These are phyloP conservation scores for Hemileccinum impolitum DNA, from an alignment of 768 basidiomycete genomes.

Conservation along the genomic window DNA sequence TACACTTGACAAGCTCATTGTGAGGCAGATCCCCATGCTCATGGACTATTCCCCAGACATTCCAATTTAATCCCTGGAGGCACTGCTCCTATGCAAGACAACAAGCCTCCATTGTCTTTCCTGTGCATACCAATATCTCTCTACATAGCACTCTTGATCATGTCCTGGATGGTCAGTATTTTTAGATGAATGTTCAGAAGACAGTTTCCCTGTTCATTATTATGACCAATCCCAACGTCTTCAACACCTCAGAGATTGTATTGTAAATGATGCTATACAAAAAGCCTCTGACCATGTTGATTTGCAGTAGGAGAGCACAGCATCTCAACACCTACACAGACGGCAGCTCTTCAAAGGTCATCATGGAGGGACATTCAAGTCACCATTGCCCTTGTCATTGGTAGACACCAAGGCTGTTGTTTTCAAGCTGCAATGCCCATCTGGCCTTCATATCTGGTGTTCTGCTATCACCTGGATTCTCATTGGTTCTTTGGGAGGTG, in stretches of 20 bases:
- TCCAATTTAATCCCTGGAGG: background rate
- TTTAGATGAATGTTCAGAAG: background rate
- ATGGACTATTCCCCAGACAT: background rate
- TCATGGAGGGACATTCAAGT: slow-evolving; percentile 11
- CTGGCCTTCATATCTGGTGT: slow-evolving; percentile 12
- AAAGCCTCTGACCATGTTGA: slow-evolving; percentile 11
- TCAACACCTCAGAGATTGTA: slow-evolving; percentile 23
- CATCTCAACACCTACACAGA: too few species aligned
- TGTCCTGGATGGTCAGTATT: background rate
- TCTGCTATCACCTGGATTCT: slow-evolving; percentile 30
- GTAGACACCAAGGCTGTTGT: slow-evolving; percentile 24
- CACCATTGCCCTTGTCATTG: slow-evolving; percentile 42
- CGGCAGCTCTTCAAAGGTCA: too few species aligned
- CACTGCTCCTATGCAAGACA: background rate
- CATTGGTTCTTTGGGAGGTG: too few species aligned
- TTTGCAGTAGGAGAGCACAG: slow-evolving; percentile 5
- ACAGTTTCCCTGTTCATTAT: slow-evolving; percentile 35
- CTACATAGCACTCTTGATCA: slow-evolving; percentile 20
- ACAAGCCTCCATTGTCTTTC: background rate
- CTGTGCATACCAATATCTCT: background rate
- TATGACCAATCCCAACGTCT: slow-evolving; percentile 25
- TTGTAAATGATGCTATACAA: slow-evolving; percentile 22
- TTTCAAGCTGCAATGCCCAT: slow-evolving; percentile 27
- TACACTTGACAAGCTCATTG: slow-evolving; percentile 23
- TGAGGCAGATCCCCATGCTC: slow-evolving; percentile 26